Percentiles rank a stretch among this genome's conserved stretches.
phyloP scores from a whole-genome alignment of 768 basidiomycete species.

The Tylopilus sp. region DNA sequence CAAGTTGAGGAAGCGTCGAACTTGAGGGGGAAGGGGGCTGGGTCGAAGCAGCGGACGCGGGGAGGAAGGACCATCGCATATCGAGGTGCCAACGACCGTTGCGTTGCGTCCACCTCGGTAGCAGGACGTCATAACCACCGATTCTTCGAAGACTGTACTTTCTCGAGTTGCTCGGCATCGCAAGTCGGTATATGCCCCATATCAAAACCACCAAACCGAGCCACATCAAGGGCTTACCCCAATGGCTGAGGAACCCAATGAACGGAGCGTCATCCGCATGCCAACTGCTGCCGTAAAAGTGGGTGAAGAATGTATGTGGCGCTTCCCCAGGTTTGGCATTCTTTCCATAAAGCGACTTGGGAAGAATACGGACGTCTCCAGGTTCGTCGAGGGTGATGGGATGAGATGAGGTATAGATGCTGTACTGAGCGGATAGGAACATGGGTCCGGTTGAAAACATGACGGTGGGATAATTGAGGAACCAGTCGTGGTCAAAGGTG shows the following conservation, averaged over 20 bases:
- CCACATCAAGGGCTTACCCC: conserved; percentile 90
- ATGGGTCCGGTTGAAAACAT: conserved; percentile 99
- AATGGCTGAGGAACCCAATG: conserved; percentile 84
- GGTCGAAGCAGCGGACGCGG: conserved; percentile 39
- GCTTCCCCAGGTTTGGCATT: conserved; percentile 82
- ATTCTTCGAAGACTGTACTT: conserved; percentile 57
- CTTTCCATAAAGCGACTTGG: conserved; percentile 98
- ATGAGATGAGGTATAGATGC: conserved; percentile 74
- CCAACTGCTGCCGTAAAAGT: conserved; percentile 98
- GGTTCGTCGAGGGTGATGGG: conserved; percentile 49
- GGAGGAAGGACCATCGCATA: conserved; percentile 51
- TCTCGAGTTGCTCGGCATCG: conserved; percentile 56
- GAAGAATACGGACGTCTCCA: conserved; percentile 83
- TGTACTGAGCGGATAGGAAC: conserved; percentile 95
- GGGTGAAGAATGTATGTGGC: conserved; percentile 91
- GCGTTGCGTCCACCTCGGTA: conserved; percentile 69
- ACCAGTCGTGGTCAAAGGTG: conserved; percentile 90
- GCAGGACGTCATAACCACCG: conserved; percentile 72
- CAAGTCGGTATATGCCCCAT: conserved; percentile 58
- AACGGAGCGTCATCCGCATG: conserved; percentile 98
- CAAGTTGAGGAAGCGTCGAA: conserved; percentile 46
- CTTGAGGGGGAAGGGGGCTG: conserved; percentile 46
- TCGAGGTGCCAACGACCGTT: conserved; percentile 75
- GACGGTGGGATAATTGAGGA: conserved; percentile 98
- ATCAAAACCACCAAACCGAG: conserved; percentile 71